phyloP scores from a whole-genome alignment of 129 eudicot species.

The Helianthus tuberosus region DNA sequence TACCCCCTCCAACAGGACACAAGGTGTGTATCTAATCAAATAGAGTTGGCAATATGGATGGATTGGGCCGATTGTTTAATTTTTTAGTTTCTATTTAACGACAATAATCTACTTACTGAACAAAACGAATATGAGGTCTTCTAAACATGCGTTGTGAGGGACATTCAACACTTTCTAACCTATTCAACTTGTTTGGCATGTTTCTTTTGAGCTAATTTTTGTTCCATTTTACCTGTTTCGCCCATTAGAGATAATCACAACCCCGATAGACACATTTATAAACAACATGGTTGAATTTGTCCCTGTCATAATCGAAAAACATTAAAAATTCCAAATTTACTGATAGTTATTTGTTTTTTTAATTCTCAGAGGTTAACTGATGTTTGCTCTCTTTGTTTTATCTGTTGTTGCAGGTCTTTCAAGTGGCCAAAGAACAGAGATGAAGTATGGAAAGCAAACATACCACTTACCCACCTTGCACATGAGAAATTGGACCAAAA shows the following conservation, averaged over 20 bases:
- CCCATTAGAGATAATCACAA: too few species aligned
- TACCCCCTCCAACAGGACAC: slow-evolving; percentile 97
- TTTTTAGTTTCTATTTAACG: background rate
- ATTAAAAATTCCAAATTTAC: too few species aligned
- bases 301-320: too few species aligned
- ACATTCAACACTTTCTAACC: background rate
- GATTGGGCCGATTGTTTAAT: background rate
- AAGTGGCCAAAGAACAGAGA: slow-evolving; percentile 99
- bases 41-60: background rate
- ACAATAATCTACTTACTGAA: background rate
- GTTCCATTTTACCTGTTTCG: background rate
- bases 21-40: slow-evolving; percentile 51
- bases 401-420: slow-evolving; percentile 64
- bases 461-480: slow-evolving; percentile 99
- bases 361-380: too few species aligned
- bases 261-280: too few species aligned
- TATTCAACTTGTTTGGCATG: background rate
- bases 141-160: background rate
- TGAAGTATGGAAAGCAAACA: slow-evolving; percentile 96
- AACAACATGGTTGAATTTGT: too few species aligned
- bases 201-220: background rate
- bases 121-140: background rate
- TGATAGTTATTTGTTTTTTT: too few species aligned
- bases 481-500: slow-evolving; percentile 96
- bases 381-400: too few species aligned